Evolutionary conservation across 768 basidiomycete species (phyloP), one percentile per base, ranked within the genome.

Genomic region (Dioszegia crocea): DNA sequence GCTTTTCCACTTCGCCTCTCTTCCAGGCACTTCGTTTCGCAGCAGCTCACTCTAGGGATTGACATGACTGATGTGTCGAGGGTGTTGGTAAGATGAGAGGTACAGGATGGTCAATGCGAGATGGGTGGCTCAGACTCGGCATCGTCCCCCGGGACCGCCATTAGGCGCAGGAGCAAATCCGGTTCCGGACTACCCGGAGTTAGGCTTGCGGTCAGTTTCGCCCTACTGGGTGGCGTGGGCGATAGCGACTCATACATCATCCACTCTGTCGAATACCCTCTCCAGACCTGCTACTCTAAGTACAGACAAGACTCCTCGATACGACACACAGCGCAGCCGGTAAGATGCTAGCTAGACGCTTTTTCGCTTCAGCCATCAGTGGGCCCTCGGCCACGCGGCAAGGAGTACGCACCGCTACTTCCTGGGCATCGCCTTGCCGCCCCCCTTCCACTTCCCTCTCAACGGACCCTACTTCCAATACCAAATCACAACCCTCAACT

Each of bases 41-140:
- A n/a, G n/a, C n/a, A 30, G 46, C 45, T 46, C 24, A 67, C 65
- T 61, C 57, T 59, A 41, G 65, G 65, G 41, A 67, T 63, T 3
- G 65, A 61, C 65, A 67, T 67, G n/a, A n/a, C n/a, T n/a, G n/a
- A n/a, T n/a, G 47, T 48, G 11, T n/a, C 26, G 17, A 26, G 12
- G 45, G 21, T 29, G 24, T 21, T 38, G 5, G 4, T 36, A 29
- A 19, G 16, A 17, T 33, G 45, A 11, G 10, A 30, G 27, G 17
- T 17, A 27, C 10, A 17, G 30, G 8, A 9, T 4, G 47, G 29
- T 29, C 33, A 14, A 30, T 30, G 24, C 27, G 30, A 8, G 40
- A 16, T 8, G 40, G 8, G 16, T 16, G n/a, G n/a, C 40, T 6
- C 9, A 17, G 40, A 6, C 40, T 43, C 40, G 21, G 40, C 16